A percentile compares a stretch with the other conserved stretches of the same genome.
Evolutionary conservation across 352 stramenopile species (phyloP).

Genomic region (Phytopythium vexans): DNA sequence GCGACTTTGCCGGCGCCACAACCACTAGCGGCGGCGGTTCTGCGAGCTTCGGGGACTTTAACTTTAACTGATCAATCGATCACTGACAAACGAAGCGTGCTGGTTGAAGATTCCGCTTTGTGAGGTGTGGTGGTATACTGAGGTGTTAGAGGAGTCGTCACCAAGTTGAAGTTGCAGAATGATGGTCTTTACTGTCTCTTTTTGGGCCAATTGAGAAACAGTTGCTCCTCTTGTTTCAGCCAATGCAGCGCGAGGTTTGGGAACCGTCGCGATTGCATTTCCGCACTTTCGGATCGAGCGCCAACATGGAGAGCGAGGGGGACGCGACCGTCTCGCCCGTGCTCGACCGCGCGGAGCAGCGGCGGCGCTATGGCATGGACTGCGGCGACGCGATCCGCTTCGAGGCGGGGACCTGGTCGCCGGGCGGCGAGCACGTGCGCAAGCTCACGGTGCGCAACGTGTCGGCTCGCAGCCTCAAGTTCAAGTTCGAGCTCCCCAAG

Average conservation of each 20-base stretch:
- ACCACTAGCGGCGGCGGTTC: slow-evolving; percentile 6
- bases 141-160: too few relatives aligned
- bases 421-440: slow-evolving; percentile 90
- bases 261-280: too few relatives aligned
- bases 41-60: slow-evolving; percentile 12
- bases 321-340: slow-evolving; percentile 22
- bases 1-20: slow-evolving; percentile 5
- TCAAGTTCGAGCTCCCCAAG: slow-evolving; percentile 91
- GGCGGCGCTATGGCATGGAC: slow-evolving; percentile 70
- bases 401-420: slow-evolving; percentile 81
- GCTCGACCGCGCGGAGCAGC: slow-evolving; percentile 69
- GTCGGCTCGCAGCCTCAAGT: slow-evolving; percentile 78
- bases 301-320: background rate
- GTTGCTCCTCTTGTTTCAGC: too few relatives aligned
- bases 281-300: too few relatives aligned
- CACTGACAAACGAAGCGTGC: too few relatives aligned
- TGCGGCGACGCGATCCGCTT: slow-evolving; percentile 89
- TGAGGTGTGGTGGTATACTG: slow-evolving; percentile 14
- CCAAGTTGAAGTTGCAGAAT: too few relatives aligned
- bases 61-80: slow-evolving; percentile 14
- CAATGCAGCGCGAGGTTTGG: too few relatives aligned
- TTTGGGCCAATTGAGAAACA: too few relatives aligned
- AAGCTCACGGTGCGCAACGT: slow-evolving; percentile 92
- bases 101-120: background rate
- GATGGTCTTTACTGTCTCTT: too few relatives aligned